phyloP scores from a whole-genome alignment of 306 rosid species.

The Lotus japonicus region DNA sequence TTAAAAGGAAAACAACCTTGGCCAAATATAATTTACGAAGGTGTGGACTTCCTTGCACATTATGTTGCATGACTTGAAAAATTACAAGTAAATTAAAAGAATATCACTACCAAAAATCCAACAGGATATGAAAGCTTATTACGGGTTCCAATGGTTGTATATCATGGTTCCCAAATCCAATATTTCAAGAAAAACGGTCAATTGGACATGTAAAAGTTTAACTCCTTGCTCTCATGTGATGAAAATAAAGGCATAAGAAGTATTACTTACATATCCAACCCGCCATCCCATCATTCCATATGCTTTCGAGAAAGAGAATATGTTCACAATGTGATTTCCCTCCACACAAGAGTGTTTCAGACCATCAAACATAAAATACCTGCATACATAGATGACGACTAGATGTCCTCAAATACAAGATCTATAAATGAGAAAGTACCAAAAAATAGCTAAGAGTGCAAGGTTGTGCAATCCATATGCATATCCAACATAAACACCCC shows the following conservation, averaged over 20 bases:
- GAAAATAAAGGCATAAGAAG: neutral
- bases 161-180: neutral
- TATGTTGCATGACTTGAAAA: neutral
- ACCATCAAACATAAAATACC: conserved; percentile 94
- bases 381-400: conserved; percentile 22
- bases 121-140: too few species aligned
- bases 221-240: neutral
- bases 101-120: neutral
- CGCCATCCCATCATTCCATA: conserved; percentile 99
- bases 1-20: neutral
- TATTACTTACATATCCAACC: conserved; percentile 82
- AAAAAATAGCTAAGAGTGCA: neutral
- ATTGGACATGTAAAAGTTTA: neutral
- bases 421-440: neutral
- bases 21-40: neutral
- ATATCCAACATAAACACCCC: neutral
- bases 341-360: conserved; percentile 78
- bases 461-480: neutral
- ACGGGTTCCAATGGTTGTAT: too few species aligned
- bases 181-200: neutral
- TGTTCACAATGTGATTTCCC: conserved; percentile 79
- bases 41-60: neutral
- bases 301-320: conserved; percentile 94
- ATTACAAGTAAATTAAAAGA: neutral
- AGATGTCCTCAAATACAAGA: neutral